Base-by-base conservation (phyloP, 352 stramenopile species). In the Globisporangium middletonii region DNA sequence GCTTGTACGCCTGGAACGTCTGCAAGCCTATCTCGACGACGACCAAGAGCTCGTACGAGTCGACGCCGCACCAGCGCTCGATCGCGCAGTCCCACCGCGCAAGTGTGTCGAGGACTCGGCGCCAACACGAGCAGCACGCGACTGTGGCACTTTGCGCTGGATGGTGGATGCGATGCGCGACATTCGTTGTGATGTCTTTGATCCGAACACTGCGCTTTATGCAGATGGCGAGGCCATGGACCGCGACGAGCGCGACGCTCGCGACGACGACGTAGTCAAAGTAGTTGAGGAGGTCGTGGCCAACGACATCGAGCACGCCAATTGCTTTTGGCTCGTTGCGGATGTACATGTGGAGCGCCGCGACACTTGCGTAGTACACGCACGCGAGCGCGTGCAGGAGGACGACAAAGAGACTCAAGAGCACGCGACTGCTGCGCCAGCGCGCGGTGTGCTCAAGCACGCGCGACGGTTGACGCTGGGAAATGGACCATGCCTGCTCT, bases 11-110 rank as follows among this genome's bases (percentile, higher is more conserved):
- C 16, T 66, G 54, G 33, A 44, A 58, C 16, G 26, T 28, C 43
- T 66, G 47, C 33, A 37, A 12, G 0, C 44, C 55, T n/a, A 67
- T 49, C 49, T 67, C 60, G 12, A 63, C 37, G 41, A 63, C 23
- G 16, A 59, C 53, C 12, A 51, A 27, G 16, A 59, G 43, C 43
- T 52, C 43, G 43, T 59, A 59, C 28, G 35, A 33, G 30, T 52
- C 42, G n/a, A 28, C n/a, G 13, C 27, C 44, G 7, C 27, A 37
- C n/a, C 15, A 16, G 3, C 15, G 41, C 30, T 59, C 42, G 11
- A 59, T n/a, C 3, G 15, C 19, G 0, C 50, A 13, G n/a, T 61
- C 45, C 46, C 45, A 60, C 1, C 19, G 45, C 13, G 18, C 16
- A 6, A 60, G 19, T 12, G 16, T 23, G 4, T 45, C 30, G 2